Percentiles rank a stretch among this genome's conserved stretches.
Evolutionary conservation across 176 grass and related monocot genomes (phyloP).

Genomic region (Avena atlantica): DNA sequence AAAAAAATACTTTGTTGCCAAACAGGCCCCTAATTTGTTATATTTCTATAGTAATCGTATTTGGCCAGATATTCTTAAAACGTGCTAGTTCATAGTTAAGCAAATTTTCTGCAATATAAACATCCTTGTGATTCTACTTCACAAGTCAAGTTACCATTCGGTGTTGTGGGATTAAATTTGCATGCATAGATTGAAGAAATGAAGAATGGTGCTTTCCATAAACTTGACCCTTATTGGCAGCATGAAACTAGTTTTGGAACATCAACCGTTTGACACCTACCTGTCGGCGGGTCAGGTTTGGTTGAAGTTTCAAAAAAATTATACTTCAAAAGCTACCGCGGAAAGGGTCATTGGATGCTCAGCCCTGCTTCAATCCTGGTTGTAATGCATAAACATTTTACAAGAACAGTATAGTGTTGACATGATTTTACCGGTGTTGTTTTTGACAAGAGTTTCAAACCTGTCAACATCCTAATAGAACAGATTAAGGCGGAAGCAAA

Average conservation of each 20-base stretch:
- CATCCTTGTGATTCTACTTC: background rate
- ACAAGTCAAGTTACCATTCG: background rate
- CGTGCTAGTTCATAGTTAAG: background rate
- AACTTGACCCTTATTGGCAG: background rate
- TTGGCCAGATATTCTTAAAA: background rate
- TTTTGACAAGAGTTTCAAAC: no score
- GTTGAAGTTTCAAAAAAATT: background rate
- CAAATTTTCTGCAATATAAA: background rate
- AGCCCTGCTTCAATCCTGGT: background rate
- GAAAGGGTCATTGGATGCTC: background rate
- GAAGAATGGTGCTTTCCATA: background rate
- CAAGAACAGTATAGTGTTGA: no score
- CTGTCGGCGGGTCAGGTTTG: background rate
- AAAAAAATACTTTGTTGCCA: no score
- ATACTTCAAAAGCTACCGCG: background rate
- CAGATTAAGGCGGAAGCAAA: no score
- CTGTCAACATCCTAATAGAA: no score
- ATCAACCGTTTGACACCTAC: background rate
- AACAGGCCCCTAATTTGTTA: background rate
- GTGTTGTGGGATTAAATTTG: background rate
- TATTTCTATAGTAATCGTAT: background rate
- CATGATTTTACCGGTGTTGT: no score
- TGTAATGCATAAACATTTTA: background rate
- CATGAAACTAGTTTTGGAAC: background rate
- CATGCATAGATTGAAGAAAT: background rate